Conservation (phyloP, 164 flowering plant genomes). For the Hamamelis virginiana region DNA sequence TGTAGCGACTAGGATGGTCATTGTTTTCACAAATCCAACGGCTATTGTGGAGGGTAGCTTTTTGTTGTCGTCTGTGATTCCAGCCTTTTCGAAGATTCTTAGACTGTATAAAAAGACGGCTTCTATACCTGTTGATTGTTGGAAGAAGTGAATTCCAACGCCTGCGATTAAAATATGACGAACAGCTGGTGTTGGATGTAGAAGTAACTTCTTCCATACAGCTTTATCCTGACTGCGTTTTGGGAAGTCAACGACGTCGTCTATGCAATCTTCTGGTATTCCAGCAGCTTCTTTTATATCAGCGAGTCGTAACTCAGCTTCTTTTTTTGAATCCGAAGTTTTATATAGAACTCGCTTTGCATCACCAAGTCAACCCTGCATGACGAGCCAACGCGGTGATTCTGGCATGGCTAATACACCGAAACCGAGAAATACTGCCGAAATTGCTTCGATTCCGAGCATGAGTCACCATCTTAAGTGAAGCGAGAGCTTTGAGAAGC, state of each 20-base stretch:
- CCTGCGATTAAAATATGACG: too few species aligned
- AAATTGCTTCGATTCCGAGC: constrained; percentile 37
- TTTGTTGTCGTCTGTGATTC: background rate
- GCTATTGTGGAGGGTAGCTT: constrained; percentile 21
- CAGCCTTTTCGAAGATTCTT: too few species aligned
- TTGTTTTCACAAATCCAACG: constrained; percentile 25
- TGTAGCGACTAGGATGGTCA: constrained; percentile 26
- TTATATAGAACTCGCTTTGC: constrained; percentile 26
- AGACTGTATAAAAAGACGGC: constrained; percentile 32
- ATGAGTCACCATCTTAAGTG: constrained; percentile 35
- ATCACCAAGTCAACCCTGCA: constrained; percentile 34
- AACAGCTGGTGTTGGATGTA: too few species aligned
- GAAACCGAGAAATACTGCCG: constrained; percentile 21
- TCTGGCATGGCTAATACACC: too few species aligned
- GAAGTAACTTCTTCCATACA: constrained; percentile 30
- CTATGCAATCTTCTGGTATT: constrained; percentile 14
- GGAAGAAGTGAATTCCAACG: too few species aligned
- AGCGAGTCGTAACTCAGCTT: constrained; percentile 20
- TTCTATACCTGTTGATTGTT: constrained; percentile 29
- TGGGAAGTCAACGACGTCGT: constrained; percentile 14
- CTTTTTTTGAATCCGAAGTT: constrained; percentile 28
- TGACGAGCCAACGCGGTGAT: too few species aligned
- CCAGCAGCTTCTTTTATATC: too few species aligned
- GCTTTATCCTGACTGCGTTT: constrained; percentile 12
- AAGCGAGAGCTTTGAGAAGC: too few species aligned